Percentiles rank a stretch among this genome's conserved stretches.
These are phyloP conservation scores for Lachnellula occidentalis DNA, from an alignment of 2,329 filamentous ascomycete genomes.

Conservation along the genomic window DNA sequence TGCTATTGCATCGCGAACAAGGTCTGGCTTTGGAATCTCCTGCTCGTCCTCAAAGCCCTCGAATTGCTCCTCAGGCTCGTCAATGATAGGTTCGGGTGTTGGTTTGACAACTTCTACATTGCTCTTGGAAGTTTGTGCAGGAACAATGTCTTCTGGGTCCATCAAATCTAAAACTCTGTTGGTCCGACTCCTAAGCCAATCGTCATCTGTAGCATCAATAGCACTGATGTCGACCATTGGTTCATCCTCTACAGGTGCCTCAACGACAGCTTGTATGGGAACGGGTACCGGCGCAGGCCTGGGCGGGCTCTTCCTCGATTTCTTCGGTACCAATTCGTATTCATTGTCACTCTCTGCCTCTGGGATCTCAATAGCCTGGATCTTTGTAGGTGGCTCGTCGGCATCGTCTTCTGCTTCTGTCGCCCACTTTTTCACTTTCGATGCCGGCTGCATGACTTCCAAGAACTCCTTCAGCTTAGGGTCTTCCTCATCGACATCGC, in stretches of 20 bases:
- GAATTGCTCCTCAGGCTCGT: slow-evolving; percentile 18
- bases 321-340: slow-evolving; percentile 60
- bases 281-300: slow-evolving; percentile 5
- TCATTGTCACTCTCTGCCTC: slow-evolving; percentile 66
- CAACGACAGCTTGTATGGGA: slow-evolving; percentile 1
- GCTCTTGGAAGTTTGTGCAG: slow-evolving; percentile 15
- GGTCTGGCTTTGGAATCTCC: slow-evolving; percentile 30
- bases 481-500: slow-evolving; percentile 55
- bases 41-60: slow-evolving; percentile 24
- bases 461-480: slow-evolving; percentile 83
- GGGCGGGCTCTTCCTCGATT: slow-evolving; percentile 36
- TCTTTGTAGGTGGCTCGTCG: slow-evolving; percentile 38
- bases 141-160: slow-evolving; percentile 42
- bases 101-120: slow-evolving; percentile 15
- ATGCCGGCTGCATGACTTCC: slow-evolving; percentile 68
- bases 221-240: slow-evolving; percentile 19
- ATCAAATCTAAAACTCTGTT: slow-evolving; percentile 80
- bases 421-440: slow-evolving; percentile 58
- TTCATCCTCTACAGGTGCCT: slow-evolving; percentile 17
- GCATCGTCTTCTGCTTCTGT: slow-evolving; percentile 43
- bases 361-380: slow-evolving; percentile 37
- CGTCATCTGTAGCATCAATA: slow-evolving; percentile 47
- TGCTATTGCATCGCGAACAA: slow-evolving; percentile 54
- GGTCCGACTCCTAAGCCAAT: slow-evolving; percentile 88
- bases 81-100: slow-evolving; percentile 7